These are phyloP conservation scores for Camelina laxa DNA, from an alignment of 345 rosid species.

Conservation along the genomic window DNA sequence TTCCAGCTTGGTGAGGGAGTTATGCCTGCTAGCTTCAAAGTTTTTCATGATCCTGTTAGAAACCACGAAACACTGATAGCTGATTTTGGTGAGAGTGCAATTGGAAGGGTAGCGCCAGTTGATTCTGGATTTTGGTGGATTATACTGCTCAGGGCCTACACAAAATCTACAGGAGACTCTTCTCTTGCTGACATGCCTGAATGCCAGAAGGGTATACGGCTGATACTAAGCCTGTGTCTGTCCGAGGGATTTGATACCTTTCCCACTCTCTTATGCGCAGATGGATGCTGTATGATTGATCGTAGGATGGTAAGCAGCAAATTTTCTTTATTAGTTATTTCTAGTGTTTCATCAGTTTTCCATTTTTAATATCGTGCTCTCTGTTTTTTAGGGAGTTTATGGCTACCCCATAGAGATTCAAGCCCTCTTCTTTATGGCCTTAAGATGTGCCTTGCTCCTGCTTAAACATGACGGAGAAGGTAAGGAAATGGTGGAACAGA, in stretches of 20 bases:
- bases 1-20: slow-evolving; percentile 98
- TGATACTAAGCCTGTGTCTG: slow-evolving; percentile 82
- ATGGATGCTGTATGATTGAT: slow-evolving; percentile 99
- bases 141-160: slow-evolving; percentile 86
- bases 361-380: slow-evolving; percentile 4
- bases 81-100: slow-evolving; percentile 98
- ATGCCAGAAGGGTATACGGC: slow-evolving; percentile 97
- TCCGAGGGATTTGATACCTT: slow-evolving; percentile 97
- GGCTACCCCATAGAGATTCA: slow-evolving; percentile 98
- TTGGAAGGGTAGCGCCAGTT: slow-evolving; percentile 97
- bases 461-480: slow-evolving; percentile 91
- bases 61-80: slow-evolving; percentile 81
- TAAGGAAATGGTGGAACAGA: slow-evolving; percentile 85
- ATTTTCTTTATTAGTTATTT: not conserved
- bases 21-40: slow-evolving; percentile 98
- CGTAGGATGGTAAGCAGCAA: slow-evolving; percentile 83
- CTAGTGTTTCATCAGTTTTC: slow-evolving; percentile 13
- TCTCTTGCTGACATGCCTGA: slow-evolving; percentile 88
- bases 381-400: slow-evolving; percentile 74
- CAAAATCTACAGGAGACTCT: slow-evolving; percentile 86
- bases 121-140: slow-evolving; percentile 99
- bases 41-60: slow-evolving; percentile 86
- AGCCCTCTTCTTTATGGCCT: slow-evolving; percentile 92
- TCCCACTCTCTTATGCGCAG: slow-evolving; percentile 96
- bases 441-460: slow-evolving; percentile 80